A percentile compares a stretch with the other conserved stretches of the same genome.
Conservation (phyloP, 2,329 filamentous ascomycete genomes). For the Fusarium beomiforme region DNA sequence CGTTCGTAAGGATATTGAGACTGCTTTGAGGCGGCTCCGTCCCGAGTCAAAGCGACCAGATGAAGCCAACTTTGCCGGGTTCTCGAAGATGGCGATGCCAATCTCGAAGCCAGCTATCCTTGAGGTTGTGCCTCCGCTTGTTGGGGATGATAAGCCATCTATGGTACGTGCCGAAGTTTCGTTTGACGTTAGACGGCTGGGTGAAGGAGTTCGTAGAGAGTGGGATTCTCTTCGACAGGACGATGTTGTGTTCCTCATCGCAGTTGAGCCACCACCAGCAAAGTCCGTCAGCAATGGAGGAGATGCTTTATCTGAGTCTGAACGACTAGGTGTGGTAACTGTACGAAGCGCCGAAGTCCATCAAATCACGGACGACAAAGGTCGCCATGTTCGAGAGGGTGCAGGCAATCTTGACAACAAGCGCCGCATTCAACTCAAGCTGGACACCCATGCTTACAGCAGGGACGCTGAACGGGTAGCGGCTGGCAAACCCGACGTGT, state of each 20-base stretch:
- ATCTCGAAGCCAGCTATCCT: conserved; percentile 88
- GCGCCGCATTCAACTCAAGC: conserved; percentile 79
- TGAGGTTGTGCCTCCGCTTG: conserved; percentile 82
- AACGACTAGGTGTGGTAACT: conserved; percentile 73
- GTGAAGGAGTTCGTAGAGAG: conserved; percentile 79
- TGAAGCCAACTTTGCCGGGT: conserved; percentile 80
- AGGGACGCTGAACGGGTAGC: conserved; percentile 74
- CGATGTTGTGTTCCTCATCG: conserved; percentile 89
- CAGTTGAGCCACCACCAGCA: conserved; percentile 71
- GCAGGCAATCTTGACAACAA: conserved; percentile 71
- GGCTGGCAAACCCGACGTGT: conserved; percentile 79
- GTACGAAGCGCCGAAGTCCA: conserved; percentile 87
- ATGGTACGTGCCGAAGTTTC: conserved; percentile 86
- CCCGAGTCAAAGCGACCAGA: conserved; percentile 73
- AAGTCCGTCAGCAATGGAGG: conserved; percentile 64
- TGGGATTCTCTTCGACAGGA: conserved; percentile 90
- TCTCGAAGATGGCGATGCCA: conserved; percentile 90
- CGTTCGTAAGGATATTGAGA: conserved; percentile 90
- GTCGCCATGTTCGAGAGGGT: conserved; percentile 73
- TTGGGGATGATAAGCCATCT: conserved; percentile 86
- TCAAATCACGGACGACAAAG: conserved; percentile 87
- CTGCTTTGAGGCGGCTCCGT: conserved; percentile 80
- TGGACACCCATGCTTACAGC: conserved; percentile 83
- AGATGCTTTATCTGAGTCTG: conserved; percentile 55
- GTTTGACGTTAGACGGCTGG: conserved; percentile 83